phyloP scores from a whole-genome alignment of 768 basidiomycete species.

The Pleurotus citrinopileatus region DNA sequence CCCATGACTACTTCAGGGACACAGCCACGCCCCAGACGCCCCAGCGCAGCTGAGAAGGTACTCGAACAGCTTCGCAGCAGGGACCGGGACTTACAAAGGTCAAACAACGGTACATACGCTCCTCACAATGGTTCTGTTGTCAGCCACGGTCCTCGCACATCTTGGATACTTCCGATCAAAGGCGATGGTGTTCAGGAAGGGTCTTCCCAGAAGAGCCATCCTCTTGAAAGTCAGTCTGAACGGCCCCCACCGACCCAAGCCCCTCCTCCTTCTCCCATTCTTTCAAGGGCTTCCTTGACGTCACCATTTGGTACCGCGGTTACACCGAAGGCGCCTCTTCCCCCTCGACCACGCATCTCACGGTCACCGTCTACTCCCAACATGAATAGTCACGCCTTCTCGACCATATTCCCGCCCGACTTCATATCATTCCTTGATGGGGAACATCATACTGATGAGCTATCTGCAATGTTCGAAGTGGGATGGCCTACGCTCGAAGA shows the following conservation, averaged over 20 bases:
- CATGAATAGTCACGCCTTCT: slow-evolving; percentile 24
- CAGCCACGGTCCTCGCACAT: slow-evolving; percentile 36
- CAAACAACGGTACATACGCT: slow-evolving; percentile 35
- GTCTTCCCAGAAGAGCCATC: neutral
- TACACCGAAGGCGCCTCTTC: slow-evolving; percentile 9
- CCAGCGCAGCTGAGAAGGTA: slow-evolving; percentile 68
- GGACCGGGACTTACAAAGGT: slow-evolving; percentile 26
- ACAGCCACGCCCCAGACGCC: slow-evolving; percentile 41
- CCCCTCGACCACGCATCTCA: slow-evolving; percentile 46
- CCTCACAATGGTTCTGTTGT: slow-evolving; percentile 19
- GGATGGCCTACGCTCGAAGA: slow-evolving; percentile 80
- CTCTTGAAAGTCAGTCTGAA: neutral
- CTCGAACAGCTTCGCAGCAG: slow-evolving; percentile 62
- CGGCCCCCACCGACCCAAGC: slow-evolving; percentile 27
- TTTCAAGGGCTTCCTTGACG: slow-evolving; percentile 27
- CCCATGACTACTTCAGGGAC: slow-evolving; percentile 15
- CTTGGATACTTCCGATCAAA: slow-evolving; percentile 34
- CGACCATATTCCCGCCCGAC: slow-evolving; percentile 49
- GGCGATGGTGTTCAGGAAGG: neutral
- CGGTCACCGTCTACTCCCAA: slow-evolving; percentile 58
- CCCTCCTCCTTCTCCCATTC: slow-evolving; percentile 40
- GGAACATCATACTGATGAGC: slow-evolving; percentile 88
- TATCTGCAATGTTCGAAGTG: slow-evolving; percentile 78
- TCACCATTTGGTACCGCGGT: neutral
- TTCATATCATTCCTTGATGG: slow-evolving; percentile 73